Base-by-base conservation (phyloP, 2,329 filamentous ascomycete species). In the Mycogone perniciosa region DNA sequence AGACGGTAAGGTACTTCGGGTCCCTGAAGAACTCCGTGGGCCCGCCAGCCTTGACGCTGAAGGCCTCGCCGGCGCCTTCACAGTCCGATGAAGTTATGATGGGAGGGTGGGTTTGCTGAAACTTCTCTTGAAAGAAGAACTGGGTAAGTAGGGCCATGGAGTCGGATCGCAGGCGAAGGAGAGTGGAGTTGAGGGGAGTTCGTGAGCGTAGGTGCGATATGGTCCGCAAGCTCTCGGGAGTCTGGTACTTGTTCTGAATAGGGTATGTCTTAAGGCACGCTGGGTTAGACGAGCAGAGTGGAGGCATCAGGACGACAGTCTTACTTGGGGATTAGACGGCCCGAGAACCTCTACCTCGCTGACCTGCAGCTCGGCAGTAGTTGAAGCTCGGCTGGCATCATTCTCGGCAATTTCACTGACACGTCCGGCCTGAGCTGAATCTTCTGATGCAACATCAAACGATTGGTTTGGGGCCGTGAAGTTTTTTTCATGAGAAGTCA, bases 71-170 rank as follows among this genome's bases (percentile, higher is more conserved):
- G 2, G 91, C 93, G 4, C 93, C 93, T 72, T 99, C 93, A 63
- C 93, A 99, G 62, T 99, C 93, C 0, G 92, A 96, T 0, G 92
- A 96, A 2, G 93, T 97, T 62, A 99, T 88, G 61, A 97, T 84
- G 4, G 93, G 93, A 4, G 93, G 89, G 59, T 97, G 92, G 6
- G 88, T 89, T 69, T 97, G 87, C 52, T 88, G 78, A 61, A 88
- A 92, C 50, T 82, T 76, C 53, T 82, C 77, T 29, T 74, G 70
- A 43, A 79, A 77, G 69, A 97, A 96, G 69, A 90, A 92, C 43
- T 78, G 79, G 48, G 82, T 88, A 40, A 95, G 67, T 43, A 84
- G 78, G 44, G 84, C 80, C 56, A 90, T 86, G 59, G 85, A 79
- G 57, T 91, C 83, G 31, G 92, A 97, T 56, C 93, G 83, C 54